These are phyloP conservation scores for Jaapia argillacea DNA, from an alignment of 768 basidiomycete species.

Conservation along the genomic window DNA sequence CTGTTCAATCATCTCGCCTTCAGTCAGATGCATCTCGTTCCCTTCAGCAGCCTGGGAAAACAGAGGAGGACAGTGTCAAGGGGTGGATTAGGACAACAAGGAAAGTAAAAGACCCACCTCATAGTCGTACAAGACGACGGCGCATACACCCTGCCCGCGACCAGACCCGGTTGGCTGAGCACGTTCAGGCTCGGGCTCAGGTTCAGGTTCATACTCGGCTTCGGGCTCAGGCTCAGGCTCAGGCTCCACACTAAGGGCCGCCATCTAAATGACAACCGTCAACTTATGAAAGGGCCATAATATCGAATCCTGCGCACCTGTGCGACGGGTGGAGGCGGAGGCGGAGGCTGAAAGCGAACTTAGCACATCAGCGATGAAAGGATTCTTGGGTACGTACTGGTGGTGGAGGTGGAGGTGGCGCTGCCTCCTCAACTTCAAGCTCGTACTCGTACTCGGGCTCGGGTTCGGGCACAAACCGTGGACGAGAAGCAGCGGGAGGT, in stretches of 20 bases:
- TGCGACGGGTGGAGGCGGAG: slow-evolving; percentile 27
- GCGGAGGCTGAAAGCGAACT: slow-evolving; percentile 7
- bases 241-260: slow-evolving; percentile 13
- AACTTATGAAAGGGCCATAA: too few relatives aligned
- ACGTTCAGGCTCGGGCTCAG: slow-evolving; percentile 31
- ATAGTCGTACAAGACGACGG: slow-evolving; percentile 75
- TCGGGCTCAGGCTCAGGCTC: slow-evolving; percentile 21
- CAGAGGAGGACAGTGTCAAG: background rate
- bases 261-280: slow-evolving; percentile 30
- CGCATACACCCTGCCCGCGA: slow-evolving; percentile 42
- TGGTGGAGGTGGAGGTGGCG: slow-evolving; percentile 25
- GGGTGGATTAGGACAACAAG: background rate
- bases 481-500: slow-evolving; percentile 9
- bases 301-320: too few relatives aligned
- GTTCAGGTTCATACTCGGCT: slow-evolving; percentile 33
- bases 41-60: slow-evolving; percentile 59
- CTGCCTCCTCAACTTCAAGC: slow-evolving; percentile 17
- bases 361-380: background rate
- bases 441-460: slow-evolving; percentile 24
- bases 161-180: slow-evolving; percentile 21
- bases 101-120: slow-evolving; percentile 32
- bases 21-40: slow-evolving; percentile 72
- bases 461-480: slow-evolving; percentile 20
- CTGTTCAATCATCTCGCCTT: slow-evolving; percentile 75
- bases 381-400: slow-evolving; percentile 15